phyloP scores from a whole-genome alignment of 1,139 yeast genomes.

The Yamadazyma siamensis region DNA sequence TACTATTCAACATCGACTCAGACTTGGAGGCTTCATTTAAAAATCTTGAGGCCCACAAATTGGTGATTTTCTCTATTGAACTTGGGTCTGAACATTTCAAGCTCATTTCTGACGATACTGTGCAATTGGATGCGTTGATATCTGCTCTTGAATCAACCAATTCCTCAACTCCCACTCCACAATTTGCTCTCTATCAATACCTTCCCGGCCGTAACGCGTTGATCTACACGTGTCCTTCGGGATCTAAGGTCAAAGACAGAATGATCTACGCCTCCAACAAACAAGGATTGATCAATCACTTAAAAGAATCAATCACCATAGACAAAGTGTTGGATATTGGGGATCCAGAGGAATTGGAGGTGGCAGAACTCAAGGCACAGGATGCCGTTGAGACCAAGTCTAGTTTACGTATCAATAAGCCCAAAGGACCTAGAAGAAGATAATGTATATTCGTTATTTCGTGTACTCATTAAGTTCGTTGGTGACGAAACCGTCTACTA shows the following conservation, averaged over 20 bases:
- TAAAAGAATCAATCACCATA: slow-evolving; percentile 27
- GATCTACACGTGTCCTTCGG: slow-evolving; percentile 86
- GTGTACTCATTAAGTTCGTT: slow-evolving; percentile 15
- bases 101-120: slow-evolving; percentile 16
- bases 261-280: slow-evolving; percentile 91
- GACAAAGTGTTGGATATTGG: slow-evolving; percentile 61
- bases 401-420: slow-evolving; percentile 44
- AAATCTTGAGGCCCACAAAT: slow-evolving; percentile 13
- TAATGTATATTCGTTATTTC: slow-evolving; percentile 11
- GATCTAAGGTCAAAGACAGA: slow-evolving; percentile 84
- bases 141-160: slow-evolving; percentile 15
- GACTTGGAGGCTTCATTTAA: slow-evolving; percentile 19
- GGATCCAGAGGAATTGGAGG: slow-evolving; percentile 62
- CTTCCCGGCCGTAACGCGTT: slow-evolving; percentile 41
- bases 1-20: slow-evolving; percentile 27
- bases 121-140: slow-evolving; percentile 21
- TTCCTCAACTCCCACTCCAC: slow-evolving; percentile 25
- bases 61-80: slow-evolving; percentile 34
- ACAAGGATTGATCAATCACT: slow-evolving; percentile 56
- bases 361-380: slow-evolving; percentile 24
- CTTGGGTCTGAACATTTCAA: slow-evolving; percentile 24
- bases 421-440: slow-evolving; percentile 55
- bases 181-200: slow-evolving; percentile 56
- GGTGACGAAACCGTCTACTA: slow-evolving; percentile 18
- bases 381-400: slow-evolving; percentile 13